Conservation (phyloP, 371 early-diverging fungal species). For the Choanephora cucurbitarum region DNA sequence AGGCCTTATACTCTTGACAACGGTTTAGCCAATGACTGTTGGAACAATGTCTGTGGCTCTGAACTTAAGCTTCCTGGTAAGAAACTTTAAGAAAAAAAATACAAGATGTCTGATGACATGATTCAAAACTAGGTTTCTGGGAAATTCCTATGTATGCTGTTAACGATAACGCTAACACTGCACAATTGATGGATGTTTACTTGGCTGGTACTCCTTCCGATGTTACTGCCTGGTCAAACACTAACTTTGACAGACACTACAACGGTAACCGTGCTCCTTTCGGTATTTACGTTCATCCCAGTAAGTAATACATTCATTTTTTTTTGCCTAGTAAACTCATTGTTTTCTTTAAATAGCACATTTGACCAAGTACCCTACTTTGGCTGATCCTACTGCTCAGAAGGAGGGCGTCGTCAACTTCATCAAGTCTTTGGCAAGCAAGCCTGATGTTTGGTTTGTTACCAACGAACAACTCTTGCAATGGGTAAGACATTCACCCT, state of each 20-base stretch:
- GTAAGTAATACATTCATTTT: slow-evolving; percentile 34
- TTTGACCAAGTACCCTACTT: slow-evolving; percentile 41
- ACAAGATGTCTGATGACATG: neutral
- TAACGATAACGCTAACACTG: slow-evolving; percentile 38
- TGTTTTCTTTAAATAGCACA: slow-evolving; percentile 28
- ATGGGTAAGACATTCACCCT: slow-evolving; percentile 49
- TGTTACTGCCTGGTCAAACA: slow-evolving; percentile 55
- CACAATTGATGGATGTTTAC: slow-evolving; percentile 74
- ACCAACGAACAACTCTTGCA: slow-evolving; percentile 65
- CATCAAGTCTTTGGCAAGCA: slow-evolving; percentile 47
- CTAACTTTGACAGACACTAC: slow-evolving; percentile 69
- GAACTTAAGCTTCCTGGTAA: slow-evolving; percentile 55
- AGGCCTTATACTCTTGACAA: slow-evolving; percentile 77
- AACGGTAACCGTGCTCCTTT: slow-evolving; percentile 68
- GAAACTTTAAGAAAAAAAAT: too few relatives aligned
- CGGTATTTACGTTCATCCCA: slow-evolving; percentile 64
- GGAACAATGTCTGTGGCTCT: slow-evolving; percentile 60
- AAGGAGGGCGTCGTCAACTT: slow-evolving; percentile 48
- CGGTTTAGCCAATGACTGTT: slow-evolving; percentile 74
- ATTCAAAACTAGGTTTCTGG: slow-evolving; percentile 55
- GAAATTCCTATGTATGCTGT: slow-evolving; percentile 72
- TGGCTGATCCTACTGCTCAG: slow-evolving; percentile 36
- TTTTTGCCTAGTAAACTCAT: neutral
- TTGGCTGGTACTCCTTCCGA: slow-evolving; percentile 53
- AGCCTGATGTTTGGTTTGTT: slow-evolving; percentile 71